Evolutionary conservation across 352 stramenopile genomes (phyloP).

Genomic region (Globisporangium barbulae): DNA sequence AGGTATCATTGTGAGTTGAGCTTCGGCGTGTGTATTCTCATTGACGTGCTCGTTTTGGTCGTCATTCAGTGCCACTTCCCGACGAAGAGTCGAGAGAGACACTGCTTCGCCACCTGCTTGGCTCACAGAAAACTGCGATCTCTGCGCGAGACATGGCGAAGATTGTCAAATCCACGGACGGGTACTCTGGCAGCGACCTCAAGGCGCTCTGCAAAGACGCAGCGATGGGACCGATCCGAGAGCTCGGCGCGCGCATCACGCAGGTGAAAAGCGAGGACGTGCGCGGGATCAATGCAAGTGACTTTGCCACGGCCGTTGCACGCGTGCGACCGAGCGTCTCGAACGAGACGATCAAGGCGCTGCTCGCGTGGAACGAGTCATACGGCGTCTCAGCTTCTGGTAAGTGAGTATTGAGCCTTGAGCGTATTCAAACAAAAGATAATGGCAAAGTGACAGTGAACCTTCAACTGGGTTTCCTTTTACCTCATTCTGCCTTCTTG

Average conservation of each 20-base stretch:
- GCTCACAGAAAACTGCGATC: conserved; percentile 46
- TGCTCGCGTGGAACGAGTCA: conserved; percentile 65
- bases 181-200: conserved; percentile 85
- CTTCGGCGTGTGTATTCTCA: not conserved
- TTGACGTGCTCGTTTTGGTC: not conserved
- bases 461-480: not conserved
- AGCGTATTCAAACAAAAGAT: not conserved
- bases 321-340: conserved; percentile 76
- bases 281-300: conserved; percentile 44
- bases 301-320: conserved; percentile 58
- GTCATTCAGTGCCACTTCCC: conserved; percentile 61
- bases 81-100: conserved; percentile 45
- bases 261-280: conserved; percentile 63
- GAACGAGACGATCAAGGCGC: conserved; percentile 38
- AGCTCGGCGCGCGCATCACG: conserved; percentile 54
- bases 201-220: conserved; percentile 95
- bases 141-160: conserved; percentile 56
- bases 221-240: conserved; percentile 89
- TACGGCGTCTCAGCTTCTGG: conserved; percentile 55
- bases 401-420: not conserved
- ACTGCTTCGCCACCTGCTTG: conserved; percentile 59
- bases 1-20: not conserved
- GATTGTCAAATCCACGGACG: conserved; percentile 70
- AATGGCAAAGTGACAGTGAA: not conserved
- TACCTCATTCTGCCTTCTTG: conserved; percentile 2